phyloP scores from a whole-genome alignment of 768 basidiomycete genomes.

The Auricularia sp. region DNA sequence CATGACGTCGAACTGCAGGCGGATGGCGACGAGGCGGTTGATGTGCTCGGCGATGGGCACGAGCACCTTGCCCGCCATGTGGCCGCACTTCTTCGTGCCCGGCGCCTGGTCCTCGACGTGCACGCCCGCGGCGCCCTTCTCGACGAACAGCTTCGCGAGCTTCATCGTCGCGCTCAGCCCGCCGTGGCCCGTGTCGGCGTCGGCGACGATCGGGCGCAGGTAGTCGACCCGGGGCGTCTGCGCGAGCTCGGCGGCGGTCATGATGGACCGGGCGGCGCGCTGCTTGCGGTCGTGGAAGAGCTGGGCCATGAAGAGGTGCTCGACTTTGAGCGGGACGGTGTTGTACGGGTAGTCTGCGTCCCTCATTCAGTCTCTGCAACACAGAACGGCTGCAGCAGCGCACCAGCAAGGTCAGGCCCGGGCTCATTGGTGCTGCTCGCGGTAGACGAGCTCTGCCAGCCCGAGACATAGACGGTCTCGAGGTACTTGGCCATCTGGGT shows the following conservation, averaged over 20 bases:
- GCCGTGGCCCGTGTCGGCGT: slow-evolving; percentile 97
- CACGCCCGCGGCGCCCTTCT: slow-evolving; percentile 95
- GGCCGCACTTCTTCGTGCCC: slow-evolving; percentile 92
- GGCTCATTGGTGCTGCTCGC: slow-evolving; percentile 93
- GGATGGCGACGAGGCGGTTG: slow-evolving; percentile 93
- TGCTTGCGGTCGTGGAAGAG: slow-evolving; percentile 99
- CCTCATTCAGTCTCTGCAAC: not conserved
- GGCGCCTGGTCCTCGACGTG: slow-evolving; percentile 98
- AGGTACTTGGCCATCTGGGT: slow-evolving; percentile 97
- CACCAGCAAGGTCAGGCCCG: slow-evolving; percentile 95
- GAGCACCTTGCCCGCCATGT: slow-evolving; percentile 93
- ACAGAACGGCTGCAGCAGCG: not conserved
- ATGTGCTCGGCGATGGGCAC: slow-evolving; percentile 98
- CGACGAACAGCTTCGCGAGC: slow-evolving; percentile 96
- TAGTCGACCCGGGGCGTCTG: slow-evolving; percentile 73
- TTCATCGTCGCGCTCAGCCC: slow-evolving; percentile 98
- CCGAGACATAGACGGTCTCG: slow-evolving; percentile 97
- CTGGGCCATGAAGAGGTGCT: slow-evolving; percentile 95
- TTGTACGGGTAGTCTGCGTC: slow-evolving; percentile 87
- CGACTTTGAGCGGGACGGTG: slow-evolving; percentile 97
- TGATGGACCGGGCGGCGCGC: slow-evolving; percentile 60
- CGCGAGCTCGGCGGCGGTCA: slow-evolving; percentile 63
- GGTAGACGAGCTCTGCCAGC: slow-evolving; percentile 90
- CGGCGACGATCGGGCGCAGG: slow-evolving; percentile 88
- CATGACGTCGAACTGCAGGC: slow-evolving; percentile 97